Conservation (phyloP, 768 basidiomycete species). For the Pisolithus sp. region DNA sequence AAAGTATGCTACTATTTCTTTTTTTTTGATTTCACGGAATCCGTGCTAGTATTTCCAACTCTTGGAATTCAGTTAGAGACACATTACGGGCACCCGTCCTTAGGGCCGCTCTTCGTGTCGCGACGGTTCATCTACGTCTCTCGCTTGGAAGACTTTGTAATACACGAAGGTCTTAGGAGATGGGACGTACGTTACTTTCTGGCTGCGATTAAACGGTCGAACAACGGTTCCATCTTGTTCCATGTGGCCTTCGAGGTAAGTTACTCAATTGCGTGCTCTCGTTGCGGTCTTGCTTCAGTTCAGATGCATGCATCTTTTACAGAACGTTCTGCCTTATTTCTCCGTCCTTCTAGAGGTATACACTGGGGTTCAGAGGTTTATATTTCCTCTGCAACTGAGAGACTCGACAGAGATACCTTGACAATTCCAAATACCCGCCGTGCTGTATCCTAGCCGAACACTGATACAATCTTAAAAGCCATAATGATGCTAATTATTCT, state of each 20-base stretch:
- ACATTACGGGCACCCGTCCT: constrained; percentile 47
- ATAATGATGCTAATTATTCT: not conserved
- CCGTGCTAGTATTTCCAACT: constrained; percentile 55
- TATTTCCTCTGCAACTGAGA: constrained; percentile 21
- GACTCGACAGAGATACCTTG: not conserved
- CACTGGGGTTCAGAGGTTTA: constrained; percentile 46
- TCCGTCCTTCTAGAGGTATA: constrained; percentile 56
- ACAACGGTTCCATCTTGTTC: constrained; percentile 26
- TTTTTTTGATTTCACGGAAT: constrained; percentile 42
- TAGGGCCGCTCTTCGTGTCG: constrained; percentile 22
- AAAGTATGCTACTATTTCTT: not conserved
- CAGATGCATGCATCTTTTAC: not conserved
- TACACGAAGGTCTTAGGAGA: constrained; percentile 66
- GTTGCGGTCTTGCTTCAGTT: not conserved
- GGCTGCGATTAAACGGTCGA: constrained; percentile 37
- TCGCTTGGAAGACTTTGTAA: constrained; percentile 52
- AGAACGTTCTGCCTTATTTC: constrained; percentile 65
- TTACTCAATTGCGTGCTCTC: not conserved
- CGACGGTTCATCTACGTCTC: constrained; percentile 57
- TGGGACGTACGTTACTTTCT: constrained; percentile 74
- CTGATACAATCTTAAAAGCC: not conserved
- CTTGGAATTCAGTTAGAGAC: constrained; percentile 75
- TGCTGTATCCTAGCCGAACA: not conserved
- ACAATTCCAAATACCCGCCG: not conserved
- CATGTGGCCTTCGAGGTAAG: constrained; percentile 58